A percentile compares a stretch with the other conserved stretches of the same genome.
phyloP scores from a whole-genome alignment of 2,329 filamentous ascomycete species.

The Ceratocystis cubensis region DNA sequence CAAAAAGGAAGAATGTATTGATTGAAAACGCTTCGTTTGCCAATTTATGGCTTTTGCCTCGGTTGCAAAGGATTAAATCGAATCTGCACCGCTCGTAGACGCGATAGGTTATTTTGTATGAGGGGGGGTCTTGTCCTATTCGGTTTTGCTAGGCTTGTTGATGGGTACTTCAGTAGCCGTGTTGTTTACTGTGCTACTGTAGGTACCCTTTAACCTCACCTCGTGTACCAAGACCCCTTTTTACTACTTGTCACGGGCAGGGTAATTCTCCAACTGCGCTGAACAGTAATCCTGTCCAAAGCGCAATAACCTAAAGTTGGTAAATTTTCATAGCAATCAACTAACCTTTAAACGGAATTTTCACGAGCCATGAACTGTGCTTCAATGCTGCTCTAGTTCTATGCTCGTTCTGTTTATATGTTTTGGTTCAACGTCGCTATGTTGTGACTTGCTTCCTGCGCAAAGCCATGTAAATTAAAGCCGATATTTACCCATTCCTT shows the following conservation, averaged over 20 bases:
- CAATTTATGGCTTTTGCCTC: slow-evolving; percentile 10
- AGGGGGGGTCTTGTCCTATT: not conserved
- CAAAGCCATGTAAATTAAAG: not conserved
- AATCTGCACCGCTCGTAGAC: not conserved
- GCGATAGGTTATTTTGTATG: not conserved
- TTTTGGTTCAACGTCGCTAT: not conserved
- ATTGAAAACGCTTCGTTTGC: slow-evolving; percentile 5
- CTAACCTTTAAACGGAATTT: not conserved
- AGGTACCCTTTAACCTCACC: slow-evolving; percentile 1
- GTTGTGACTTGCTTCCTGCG: not conserved
- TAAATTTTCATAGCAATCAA: too few relatives aligned
- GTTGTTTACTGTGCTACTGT: not conserved
- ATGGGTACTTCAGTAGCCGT: not conserved
- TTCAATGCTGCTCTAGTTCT: not conserved
- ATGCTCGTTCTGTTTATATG: not conserved
- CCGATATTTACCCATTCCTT: not conserved
- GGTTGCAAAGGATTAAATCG: slow-evolving; percentile 5
- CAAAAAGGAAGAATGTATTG: slow-evolving; percentile 6
- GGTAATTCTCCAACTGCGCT: not conserved
- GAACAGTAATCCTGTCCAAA: not conserved
- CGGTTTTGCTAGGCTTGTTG: not conserved
- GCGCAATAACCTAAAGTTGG: too few relatives aligned
- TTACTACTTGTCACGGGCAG: not conserved
- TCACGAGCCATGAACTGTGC: not conserved
- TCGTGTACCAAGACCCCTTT: not conserved